phyloP scores from a whole-genome alignment of 2,329 filamentous ascomycete species.

The Chaetomium strumarium region DNA sequence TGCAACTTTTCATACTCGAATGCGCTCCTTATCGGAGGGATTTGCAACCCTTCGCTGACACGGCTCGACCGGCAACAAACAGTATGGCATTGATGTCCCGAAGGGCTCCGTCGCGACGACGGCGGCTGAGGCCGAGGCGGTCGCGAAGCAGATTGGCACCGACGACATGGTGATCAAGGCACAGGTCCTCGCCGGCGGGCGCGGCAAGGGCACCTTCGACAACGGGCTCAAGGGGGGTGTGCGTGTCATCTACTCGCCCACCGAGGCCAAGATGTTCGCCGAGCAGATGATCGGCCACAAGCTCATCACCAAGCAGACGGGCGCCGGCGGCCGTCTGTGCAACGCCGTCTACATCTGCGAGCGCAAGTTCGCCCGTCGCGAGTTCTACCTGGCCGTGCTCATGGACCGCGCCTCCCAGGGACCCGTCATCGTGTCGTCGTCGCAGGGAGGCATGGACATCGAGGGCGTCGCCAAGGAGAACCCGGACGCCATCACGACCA shows the following conservation, averaged over 20 bases:
- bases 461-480: conserved; percentile 97
- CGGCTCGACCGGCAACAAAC: conserved; percentile 15
- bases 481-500: conserved; percentile 92
- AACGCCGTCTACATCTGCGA: conserved; percentile 98
- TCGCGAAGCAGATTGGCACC: conserved; percentile 84
- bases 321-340: conserved; percentile 86
- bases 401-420: conserved; percentile 92
- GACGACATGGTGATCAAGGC: conserved; percentile 99
- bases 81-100: conserved; percentile 95
- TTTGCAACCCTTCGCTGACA: conserved; percentile 12
- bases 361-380: conserved; percentile 97
- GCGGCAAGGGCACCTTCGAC: conserved; percentile 96
- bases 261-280: conserved; percentile 94
- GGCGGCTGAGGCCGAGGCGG: conserved; percentile 79
- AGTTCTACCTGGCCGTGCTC: conserved; percentile 97
- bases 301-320: conserved; percentile 99
- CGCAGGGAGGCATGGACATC: conserved; percentile 98
- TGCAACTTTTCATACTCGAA: conserved; percentile 4
- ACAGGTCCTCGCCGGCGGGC: conserved; percentile 93
- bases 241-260: conserved; percentile 96
- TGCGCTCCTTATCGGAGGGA: conserved; percentile 15
- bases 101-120: conserved; percentile 80
- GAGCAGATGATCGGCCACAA: conserved; percentile 99
- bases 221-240: conserved; percentile 99
- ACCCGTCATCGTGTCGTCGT: conserved; percentile 95